Conservation (phyloP, 2,329 filamentous ascomycete genomes). For the Magnaporthales sp. region DNA sequence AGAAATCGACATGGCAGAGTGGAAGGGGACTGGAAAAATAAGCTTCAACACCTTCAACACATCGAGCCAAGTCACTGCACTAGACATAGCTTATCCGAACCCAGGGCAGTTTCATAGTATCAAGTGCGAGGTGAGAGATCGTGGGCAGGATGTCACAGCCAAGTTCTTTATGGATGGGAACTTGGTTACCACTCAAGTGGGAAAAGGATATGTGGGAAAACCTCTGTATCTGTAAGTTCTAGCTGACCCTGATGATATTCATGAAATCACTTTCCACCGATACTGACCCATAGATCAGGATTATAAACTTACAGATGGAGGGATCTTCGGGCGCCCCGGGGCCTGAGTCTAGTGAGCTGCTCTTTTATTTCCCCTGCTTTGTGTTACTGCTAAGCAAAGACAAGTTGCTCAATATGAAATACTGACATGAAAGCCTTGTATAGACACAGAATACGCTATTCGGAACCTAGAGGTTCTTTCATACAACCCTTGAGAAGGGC, state of each 20-base stretch:
- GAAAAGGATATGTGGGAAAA: constrained; percentile 38
- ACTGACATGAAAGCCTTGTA: background rate
- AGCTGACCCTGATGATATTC: background rate
- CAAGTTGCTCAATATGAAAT: background rate
- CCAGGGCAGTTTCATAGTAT: constrained; percentile 40
- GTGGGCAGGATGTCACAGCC: constrained; percentile 41
- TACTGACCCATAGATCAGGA: constrained; percentile 18
- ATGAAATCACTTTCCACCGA: background rate
- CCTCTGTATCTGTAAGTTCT: constrained; percentile 30
- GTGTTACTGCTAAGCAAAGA: background rate
- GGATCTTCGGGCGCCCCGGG: constrained; percentile 33
- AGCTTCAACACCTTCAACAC: constrained; percentile 48
- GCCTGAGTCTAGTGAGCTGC: constrained; percentile 18
- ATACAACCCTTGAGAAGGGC: constrained; percentile 5
- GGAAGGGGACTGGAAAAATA: constrained; percentile 49
- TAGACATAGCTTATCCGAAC: constrained; percentile 37
- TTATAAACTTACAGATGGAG: constrained; percentile 37
- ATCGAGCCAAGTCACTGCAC: constrained; percentile 32
- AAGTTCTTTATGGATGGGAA: constrained; percentile 45
- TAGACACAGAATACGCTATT: constrained; percentile 9
- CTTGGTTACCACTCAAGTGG: constrained; percentile 39
- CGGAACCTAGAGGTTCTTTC: constrained; percentile 9
- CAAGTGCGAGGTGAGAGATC: constrained; percentile 39
- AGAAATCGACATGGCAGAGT: constrained; percentile 52
- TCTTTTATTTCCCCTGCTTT: background rate